Percentiles rank a stretch among this genome's conserved stretches.
These are phyloP conservation scores for Tolypocladium capitatum DNA, from an alignment of 2,329 filamentous ascomycete genomes.

Conservation along the genomic window DNA sequence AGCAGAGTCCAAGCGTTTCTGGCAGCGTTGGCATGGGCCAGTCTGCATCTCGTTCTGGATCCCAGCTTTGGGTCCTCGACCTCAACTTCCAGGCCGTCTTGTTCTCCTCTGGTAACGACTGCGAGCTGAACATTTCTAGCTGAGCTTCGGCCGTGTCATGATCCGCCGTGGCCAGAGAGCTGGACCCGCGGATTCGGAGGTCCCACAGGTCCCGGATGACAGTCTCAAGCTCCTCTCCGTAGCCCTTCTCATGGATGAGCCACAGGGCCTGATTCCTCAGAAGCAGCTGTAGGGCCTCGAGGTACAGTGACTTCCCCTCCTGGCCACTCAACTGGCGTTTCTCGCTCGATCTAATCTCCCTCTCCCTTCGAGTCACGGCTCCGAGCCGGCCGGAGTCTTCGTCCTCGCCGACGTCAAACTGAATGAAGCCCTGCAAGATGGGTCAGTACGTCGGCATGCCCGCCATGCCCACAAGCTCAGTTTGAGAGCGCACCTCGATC, in stretches of 20 bases:
- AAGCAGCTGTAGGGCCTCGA: slow-evolving; percentile 75
- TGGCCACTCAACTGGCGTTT: slow-evolving; percentile 48
- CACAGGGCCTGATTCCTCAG: slow-evolving; percentile 69
- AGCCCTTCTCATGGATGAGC: slow-evolving; percentile 51
- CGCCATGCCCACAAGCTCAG: no score
- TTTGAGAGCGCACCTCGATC: slow-evolving; percentile 47
- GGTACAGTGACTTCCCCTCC: slow-evolving; percentile 61
- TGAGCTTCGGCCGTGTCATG: slow-evolving; percentile 13
- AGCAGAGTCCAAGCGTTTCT: slow-evolving; percentile 67
- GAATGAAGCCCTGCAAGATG: slow-evolving; percentile 33
- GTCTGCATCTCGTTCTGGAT: slow-evolving; percentile 27
- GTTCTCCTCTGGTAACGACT: slow-evolving; percentile 13
- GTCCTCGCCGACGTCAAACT: slow-evolving; percentile 50
- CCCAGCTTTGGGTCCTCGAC: slow-evolving; percentile 28
- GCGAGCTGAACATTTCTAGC: slow-evolving; percentile 25
- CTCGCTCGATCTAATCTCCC: slow-evolving; percentile 39
- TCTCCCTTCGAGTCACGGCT: slow-evolving; percentile 40
- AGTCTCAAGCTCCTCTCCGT: slow-evolving; percentile 62
- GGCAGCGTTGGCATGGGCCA: slow-evolving; percentile 53
- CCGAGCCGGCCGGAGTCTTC: slow-evolving; percentile 55
- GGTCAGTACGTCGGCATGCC: not conserved
- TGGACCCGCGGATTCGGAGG: slow-evolving; percentile 42
- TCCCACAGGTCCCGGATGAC: slow-evolving; percentile 79
- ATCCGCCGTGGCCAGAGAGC: slow-evolving; percentile 19
- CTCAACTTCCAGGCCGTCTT: slow-evolving; percentile 15